phyloP scores from a whole-genome alignment of 441 rosid genomes.

The Lepidium campestre region DNA sequence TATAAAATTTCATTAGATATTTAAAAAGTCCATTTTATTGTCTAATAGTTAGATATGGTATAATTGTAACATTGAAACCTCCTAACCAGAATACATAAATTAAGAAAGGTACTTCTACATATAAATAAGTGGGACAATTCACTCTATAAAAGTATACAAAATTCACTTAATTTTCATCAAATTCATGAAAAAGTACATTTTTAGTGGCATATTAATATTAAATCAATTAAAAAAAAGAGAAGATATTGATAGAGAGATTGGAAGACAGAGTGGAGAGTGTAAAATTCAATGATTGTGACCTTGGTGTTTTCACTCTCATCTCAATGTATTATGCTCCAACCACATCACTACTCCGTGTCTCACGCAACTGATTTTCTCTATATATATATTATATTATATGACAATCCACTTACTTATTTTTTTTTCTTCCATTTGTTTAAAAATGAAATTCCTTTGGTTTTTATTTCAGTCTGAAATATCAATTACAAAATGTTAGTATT shows the following conservation, averaged over 20 bases:
- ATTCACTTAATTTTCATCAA: not conserved
- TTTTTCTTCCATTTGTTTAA: not conserved
- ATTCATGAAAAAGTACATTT: not conserved
- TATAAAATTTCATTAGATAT: no score
- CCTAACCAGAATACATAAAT: no score
- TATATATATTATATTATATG: not conserved
- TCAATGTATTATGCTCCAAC: not conserved
- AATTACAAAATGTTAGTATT: no score
- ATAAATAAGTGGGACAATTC: not conserved
- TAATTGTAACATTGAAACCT: no score
- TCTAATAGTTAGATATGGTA: no score
- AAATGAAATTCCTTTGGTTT: not conserved
- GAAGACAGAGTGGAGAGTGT: slow-evolving; percentile 9
- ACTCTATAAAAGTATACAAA: not conserved
- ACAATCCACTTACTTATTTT: not conserved
- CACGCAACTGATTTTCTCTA: not conserved
- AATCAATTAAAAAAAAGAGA: not conserved
- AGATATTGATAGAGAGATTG: not conserved
- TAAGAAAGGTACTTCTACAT: no score
- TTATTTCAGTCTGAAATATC: not conserved
- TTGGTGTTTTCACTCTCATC: not conserved
- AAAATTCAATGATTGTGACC: slow-evolving; percentile 7
- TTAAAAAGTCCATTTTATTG: no score
- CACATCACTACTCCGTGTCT: slow-evolving; percentile 9
- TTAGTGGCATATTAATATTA: not conserved